phyloP scores from a whole-genome alignment of 139 green algal species.

The Monoraphidium neglectum region DNA sequence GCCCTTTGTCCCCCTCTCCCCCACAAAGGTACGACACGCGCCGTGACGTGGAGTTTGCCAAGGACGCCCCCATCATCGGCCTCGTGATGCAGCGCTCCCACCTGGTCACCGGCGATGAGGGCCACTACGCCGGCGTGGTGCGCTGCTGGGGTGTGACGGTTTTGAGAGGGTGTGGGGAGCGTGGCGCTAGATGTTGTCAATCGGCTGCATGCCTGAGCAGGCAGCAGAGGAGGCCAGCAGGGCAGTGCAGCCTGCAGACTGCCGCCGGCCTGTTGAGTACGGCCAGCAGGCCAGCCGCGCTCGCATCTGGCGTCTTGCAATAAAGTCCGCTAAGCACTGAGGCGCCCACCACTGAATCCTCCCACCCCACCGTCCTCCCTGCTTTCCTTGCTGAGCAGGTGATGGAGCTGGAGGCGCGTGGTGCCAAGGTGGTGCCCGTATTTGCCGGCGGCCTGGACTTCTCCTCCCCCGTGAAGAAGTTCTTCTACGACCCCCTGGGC shows the following conservation, averaged over 20 bases:
- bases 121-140: conserved; percentile 85
- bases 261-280: too few species aligned
- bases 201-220: too few species aligned
- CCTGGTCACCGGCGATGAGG: conserved; percentile 98
- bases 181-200: too few species aligned
- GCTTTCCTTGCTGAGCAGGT: conserved; percentile 66
- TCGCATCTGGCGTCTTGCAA: too few species aligned
- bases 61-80: conserved; percentile 92
- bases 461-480: conserved; percentile 94
- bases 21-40: conserved; percentile 86
- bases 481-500: conserved; percentile 97
- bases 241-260: background rate
- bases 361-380: background rate
- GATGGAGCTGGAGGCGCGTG: conserved; percentile 90
- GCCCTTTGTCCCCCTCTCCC: background rate
- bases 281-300: background rate
- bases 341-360: too few species aligned
- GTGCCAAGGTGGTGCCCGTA: conserved; percentile 94
- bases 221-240: too few species aligned
- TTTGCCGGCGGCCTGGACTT: conserved; percentile 99
- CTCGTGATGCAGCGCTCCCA: conserved; percentile 98
- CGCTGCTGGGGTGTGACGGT: too few species aligned
- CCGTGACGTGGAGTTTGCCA: conserved; percentile 84
- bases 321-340: too few species aligned
- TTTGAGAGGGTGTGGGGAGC: too few species aligned